Conservation (phyloP, 805 yeast genomes). For the Zygosaccharomyces lentus region DNA sequence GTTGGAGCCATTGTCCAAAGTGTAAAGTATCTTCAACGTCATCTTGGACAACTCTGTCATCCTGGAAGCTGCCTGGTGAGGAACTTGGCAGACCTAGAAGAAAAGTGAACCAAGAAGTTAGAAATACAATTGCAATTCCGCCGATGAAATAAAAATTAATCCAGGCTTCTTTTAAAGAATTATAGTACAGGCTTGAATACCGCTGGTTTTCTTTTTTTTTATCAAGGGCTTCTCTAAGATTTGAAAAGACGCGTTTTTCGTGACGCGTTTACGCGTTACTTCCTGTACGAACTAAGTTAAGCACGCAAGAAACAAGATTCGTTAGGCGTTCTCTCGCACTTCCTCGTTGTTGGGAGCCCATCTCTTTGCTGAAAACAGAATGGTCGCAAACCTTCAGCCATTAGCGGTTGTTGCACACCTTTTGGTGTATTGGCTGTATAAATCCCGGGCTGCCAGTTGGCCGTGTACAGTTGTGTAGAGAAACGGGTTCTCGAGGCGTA, state of each 20-base stretch:
- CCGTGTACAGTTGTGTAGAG: too few species aligned
- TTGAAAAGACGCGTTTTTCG: slow-evolving; percentile 3
- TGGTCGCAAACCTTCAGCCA: not conserved
- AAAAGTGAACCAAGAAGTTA: not conserved
- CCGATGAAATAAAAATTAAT: not conserved
- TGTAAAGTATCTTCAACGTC: slow-evolving; percentile 34
- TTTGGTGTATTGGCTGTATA: too few species aligned
- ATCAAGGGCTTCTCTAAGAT: slow-evolving; percentile 2
- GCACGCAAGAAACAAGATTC: not conserved
- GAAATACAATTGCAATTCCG: not conserved
- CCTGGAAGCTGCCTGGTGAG: not conserved
- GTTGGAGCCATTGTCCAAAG: slow-evolving; percentile 30
- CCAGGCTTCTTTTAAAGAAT: slow-evolving; percentile 1
- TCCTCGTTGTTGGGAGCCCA: not conserved
- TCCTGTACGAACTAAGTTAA: not conserved
- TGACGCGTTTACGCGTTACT: slow-evolving; percentile 7
- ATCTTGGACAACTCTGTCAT: slow-evolving; percentile 26
- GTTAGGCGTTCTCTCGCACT: not conserved
- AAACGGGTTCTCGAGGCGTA: too few species aligned
- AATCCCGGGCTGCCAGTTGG: too few species aligned
- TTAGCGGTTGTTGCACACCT: not conserved
- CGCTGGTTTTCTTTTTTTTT: not conserved
- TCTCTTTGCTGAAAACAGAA: not conserved
- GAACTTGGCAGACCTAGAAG: not conserved
- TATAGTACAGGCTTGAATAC: not conserved